phyloP scores from a whole-genome alignment of 441 rosid genomes.

The Cnidoscolus chayamansa region DNA sequence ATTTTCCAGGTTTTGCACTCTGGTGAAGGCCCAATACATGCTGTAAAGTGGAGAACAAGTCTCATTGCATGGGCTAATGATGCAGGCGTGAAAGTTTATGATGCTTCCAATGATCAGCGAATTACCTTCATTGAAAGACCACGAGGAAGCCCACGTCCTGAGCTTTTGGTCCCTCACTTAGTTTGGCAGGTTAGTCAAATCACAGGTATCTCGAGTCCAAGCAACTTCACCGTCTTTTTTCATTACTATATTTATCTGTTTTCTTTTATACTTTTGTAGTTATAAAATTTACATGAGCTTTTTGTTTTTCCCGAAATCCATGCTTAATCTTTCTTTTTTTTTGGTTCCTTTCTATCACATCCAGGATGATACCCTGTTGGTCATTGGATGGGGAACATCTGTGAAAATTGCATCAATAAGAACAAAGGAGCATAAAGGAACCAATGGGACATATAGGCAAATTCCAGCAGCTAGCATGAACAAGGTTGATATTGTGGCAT shows the following conservation, averaged over 20 bases:
- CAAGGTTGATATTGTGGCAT: constrained; percentile 95
- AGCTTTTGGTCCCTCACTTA: constrained; percentile 85
- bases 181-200: constrained; percentile 91
- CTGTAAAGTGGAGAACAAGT: constrained; percentile 85
- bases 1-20: constrained; percentile 78
- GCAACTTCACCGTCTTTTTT: constrained; percentile 7
- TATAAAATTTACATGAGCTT: background rate
- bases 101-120: constrained; percentile 82
- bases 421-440: constrained; percentile 49
- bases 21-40: constrained; percentile 97
- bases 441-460: constrained; percentile 64
- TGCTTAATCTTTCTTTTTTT: background rate
- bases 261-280: background rate
- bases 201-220: background rate
- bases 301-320: constrained; percentile 1
- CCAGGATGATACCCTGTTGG: constrained; percentile 86
- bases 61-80: constrained; percentile 99
- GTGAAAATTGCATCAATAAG: constrained; percentile 88
- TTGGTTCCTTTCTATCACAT: constrained; percentile 23
- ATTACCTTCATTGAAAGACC: constrained; percentile 95
- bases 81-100: constrained; percentile 95
- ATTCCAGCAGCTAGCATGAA: constrained; percentile 57
- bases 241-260: background rate
- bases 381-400: constrained; percentile 96
- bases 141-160: constrained; percentile 86